A percentile compares a stretch with the other conserved stretches of the same genome.
Conservation (phyloP, 495 filamentous ascomycete species). For the Lepidopterella palustris region DNA sequence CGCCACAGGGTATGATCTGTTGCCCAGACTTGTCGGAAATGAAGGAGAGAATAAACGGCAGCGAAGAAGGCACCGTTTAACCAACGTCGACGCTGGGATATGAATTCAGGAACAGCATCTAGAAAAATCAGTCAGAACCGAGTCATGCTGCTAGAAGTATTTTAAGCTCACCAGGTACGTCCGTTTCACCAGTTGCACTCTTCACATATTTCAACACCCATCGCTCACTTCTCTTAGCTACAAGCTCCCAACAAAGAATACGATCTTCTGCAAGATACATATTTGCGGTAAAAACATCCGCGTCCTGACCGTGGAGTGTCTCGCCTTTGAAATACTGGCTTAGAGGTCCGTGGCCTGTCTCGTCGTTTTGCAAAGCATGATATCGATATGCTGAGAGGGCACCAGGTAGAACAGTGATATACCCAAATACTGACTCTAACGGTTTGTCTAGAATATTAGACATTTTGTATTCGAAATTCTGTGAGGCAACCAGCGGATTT, state of each 20-base stretch:
- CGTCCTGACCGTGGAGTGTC: slow-evolving; percentile 91
- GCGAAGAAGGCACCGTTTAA: slow-evolving; percentile 99
- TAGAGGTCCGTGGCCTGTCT: slow-evolving; percentile 87
- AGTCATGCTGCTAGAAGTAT: too few relatives aligned
- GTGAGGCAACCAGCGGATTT: slow-evolving; percentile 91
- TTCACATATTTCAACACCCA: slow-evolving; percentile 99
- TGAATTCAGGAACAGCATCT: slow-evolving; percentile 84
- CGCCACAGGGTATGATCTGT: slow-evolving; percentile 87
- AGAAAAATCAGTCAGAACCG: slow-evolving; percentile 5
- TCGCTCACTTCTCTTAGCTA: slow-evolving; percentile 87
- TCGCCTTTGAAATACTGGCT: slow-evolving; percentile 99
- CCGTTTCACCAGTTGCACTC: slow-evolving; percentile 89
- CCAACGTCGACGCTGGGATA: slow-evolving; percentile 93
- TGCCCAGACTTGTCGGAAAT: slow-evolving; percentile 86
- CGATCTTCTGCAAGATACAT: slow-evolving; percentile 99
- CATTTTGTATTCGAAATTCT: slow-evolving; percentile 99
- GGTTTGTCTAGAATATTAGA: slow-evolving; percentile 98
- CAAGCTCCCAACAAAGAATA: slow-evolving; percentile 98
- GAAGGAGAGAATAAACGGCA: slow-evolving; percentile 92
- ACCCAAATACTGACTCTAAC: slow-evolving; percentile 93
- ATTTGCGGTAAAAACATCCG: slow-evolving; percentile 97
- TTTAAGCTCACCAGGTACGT: slow-evolving; percentile 72
- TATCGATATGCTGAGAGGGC: slow-evolving; percentile 93
- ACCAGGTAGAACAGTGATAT: slow-evolving; percentile 94
- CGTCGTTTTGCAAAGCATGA: slow-evolving; percentile 94